Evolutionary conservation across 805 yeast species (phyloP).

Genomic region (Wickerhamiella siamensis): DNA sequence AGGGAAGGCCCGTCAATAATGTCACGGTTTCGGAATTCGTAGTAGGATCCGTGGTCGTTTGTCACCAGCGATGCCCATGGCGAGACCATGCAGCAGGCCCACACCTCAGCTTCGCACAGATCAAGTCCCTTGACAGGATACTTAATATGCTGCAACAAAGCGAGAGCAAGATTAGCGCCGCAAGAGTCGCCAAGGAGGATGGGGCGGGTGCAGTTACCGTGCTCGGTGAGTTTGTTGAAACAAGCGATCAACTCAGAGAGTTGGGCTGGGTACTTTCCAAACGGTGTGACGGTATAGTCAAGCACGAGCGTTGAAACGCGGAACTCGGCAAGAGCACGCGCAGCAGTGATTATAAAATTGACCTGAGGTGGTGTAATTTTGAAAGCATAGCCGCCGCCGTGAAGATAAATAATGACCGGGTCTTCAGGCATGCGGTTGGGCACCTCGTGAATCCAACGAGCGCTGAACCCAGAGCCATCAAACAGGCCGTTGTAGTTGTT

Average conservation of each 20-base stretch:
- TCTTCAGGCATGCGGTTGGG: constrained; percentile 16
- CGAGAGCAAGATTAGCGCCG: constrained; percentile 22
- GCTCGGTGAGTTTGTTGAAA: constrained; percentile 13
- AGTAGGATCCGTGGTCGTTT: neutral
- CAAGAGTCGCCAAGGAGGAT: constrained; percentile 24
- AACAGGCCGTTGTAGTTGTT: constrained; percentile 13
- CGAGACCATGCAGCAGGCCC: constrained; percentile 10
- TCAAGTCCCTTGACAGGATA: constrained; percentile 6
- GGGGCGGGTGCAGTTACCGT: constrained; percentile 13
- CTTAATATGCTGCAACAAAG: constrained; percentile 8
- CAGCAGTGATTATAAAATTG: constrained; percentile 9
- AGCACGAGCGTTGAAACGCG: constrained; percentile 18
- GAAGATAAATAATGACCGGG: constrained; percentile 19
- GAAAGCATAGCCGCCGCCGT: constrained; percentile 20
- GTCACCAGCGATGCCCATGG: constrained; percentile 9
- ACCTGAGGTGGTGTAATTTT: constrained; percentile 13
- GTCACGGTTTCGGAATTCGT: neutral
- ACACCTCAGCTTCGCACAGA: neutral
- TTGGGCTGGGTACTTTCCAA: constrained; percentile 19
- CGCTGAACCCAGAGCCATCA: constrained; percentile 12
- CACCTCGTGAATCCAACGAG: constrained; percentile 18
- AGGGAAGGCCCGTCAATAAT: constrained; percentile 3
- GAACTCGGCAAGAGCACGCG: constrained; percentile 5
- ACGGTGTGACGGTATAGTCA: constrained; percentile 22
- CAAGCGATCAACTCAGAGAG: constrained; percentile 16